Evolutionary conservation across 2,329 filamentous ascomycete genomes (phyloP), one percentile per base, ranked within the genome.

Genomic region (Ophiostoma tasmaniense): DNA sequence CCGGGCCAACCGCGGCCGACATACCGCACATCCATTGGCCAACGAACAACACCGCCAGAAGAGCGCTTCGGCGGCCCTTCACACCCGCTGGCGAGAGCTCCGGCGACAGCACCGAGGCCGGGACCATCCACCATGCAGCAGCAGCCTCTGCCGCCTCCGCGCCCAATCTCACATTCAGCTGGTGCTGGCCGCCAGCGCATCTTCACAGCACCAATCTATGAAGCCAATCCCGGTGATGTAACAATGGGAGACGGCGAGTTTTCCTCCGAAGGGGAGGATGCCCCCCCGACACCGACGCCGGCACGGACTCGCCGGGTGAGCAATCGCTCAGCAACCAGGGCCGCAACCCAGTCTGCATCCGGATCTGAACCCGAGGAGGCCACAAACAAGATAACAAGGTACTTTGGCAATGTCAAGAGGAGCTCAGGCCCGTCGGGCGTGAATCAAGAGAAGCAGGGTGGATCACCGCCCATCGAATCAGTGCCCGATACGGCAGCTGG

Each of bases 21-120:
- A 10, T 71, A 67, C 35, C 69, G 68, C 1, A 72, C 69, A 7
- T 69, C 70, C 20, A 71, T 72, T 14, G 71, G 71, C 20, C 72
- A 68, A 13, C 68, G 72, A 2, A 71, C 70, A 14, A 73, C 72
- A n/a, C 72, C 72, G 3, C 70, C 70, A n/a, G 62, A 52, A 2
- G 70, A 72, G 39, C 67, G 67, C 28, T 20, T 25, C 22, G 55
- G 66, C n/a, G 55, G 11, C 10, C 64, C 55, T 20, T 6, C 35
- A 22, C 33, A 25, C 3, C 6, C 17, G 5, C 7, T 8, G 2
- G 50, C 30, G 30, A 20, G 42, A 45, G 42, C 42, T 20, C 66
- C 14, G 22, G 33, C 61, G 3, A n/a, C 39, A 8, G 35, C 64
- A 8, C 22, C 61, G 22, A 52, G 67, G 52, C 22, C 61, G 22